Conservation (phyloP, 805 yeast genomes). For the Blastobotrys robertii region DNA sequence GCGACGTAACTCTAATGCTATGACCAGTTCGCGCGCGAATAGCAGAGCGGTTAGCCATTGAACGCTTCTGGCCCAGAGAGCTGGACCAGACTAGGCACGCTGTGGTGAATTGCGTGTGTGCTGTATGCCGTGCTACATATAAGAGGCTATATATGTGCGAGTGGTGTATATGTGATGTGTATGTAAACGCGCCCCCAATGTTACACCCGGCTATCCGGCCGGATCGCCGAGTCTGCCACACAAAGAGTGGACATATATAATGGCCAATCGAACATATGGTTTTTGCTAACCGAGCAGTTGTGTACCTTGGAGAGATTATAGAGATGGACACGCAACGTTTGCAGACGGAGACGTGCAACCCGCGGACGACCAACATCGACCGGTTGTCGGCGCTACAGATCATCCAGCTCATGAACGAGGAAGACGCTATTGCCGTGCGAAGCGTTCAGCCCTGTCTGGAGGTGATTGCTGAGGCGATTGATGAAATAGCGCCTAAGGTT, state of each 20-base stretch:
- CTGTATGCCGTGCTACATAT: too few species aligned
- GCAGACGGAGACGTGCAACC: conserved; percentile 19
- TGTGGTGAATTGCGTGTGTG: too few species aligned
- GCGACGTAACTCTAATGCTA: too few species aligned
- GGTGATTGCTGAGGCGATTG: conserved; percentile 17
- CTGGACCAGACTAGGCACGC: too few species aligned
- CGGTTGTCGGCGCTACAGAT: conserved; percentile 13
- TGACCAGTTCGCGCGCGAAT: too few species aligned
- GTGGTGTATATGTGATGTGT: not conserved
- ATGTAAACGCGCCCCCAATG: not conserved
- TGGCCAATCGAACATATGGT: not conserved
- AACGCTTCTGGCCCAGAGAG: too few species aligned
- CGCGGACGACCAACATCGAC: conserved; percentile 15
- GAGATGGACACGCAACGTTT: conserved; percentile 1
- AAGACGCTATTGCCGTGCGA: conserved; percentile 12
- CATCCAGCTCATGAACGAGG: conserved; percentile 15
- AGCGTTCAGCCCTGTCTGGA: conserved; percentile 11
- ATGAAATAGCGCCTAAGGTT: conserved; percentile 15
- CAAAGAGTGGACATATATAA: conserved; percentile 1
- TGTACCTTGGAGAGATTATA: too few species aligned
- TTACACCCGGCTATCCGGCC: not conserved
- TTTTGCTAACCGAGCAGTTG: too few species aligned
- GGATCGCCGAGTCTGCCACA: not conserved
- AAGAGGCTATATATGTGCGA: too few species aligned
- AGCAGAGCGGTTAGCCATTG: too few species aligned